Percentiles rank a stretch among this genome's conserved stretches.
These are phyloP conservation scores for Torulaspora franciscae DNA, from an alignment of 805 yeast species.

Conservation along the genomic window DNA sequence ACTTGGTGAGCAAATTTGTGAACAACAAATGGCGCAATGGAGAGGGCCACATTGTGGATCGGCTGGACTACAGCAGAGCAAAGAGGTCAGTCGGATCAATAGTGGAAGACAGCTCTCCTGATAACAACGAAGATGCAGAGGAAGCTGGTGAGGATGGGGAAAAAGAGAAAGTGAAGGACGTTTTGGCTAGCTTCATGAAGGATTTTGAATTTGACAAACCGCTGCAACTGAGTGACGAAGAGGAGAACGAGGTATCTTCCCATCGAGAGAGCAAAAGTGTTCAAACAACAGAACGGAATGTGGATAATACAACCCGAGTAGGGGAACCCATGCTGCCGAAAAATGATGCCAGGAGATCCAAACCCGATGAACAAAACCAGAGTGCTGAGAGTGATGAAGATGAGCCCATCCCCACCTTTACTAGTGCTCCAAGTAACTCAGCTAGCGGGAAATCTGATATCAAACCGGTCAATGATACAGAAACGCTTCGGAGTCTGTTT, in stretches of 20 bases:
- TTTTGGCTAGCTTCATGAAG: slow-evolving; percentile 46
- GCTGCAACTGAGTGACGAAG: slow-evolving; percentile 41
- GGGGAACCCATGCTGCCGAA: slow-evolving; percentile 2
- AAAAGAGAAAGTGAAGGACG: slow-evolving; percentile 41
- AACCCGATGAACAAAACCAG: slow-evolving; percentile 27
- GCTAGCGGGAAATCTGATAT: not conserved
- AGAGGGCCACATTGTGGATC: slow-evolving; percentile 72
- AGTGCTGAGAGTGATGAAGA: slow-evolving; percentile 35
- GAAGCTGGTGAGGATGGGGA: slow-evolving; percentile 38
- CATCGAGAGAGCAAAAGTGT: slow-evolving; percentile 11
- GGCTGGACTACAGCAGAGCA: slow-evolving; percentile 36
- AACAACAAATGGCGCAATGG: slow-evolving; percentile 78
- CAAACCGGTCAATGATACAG: slow-evolving; percentile 44
- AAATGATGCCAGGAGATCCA: not conserved
- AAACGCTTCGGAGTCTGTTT: slow-evolving; percentile 56
- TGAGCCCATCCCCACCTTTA: slow-evolving; percentile 53
- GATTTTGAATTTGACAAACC: slow-evolving; percentile 52
- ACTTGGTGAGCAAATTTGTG: slow-evolving; percentile 56
- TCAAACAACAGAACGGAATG: slow-evolving; percentile 10
- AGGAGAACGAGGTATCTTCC: slow-evolving; percentile 1
- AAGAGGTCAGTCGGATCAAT: slow-evolving; percentile 13
- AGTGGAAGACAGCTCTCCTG: slow-evolving; percentile 3
- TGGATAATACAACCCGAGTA: not conserved
- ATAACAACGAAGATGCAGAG: slow-evolving; percentile 15
- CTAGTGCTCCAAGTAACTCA: slow-evolving; percentile 9